Base-by-base conservation (phyloP, 441 rosid genomes). In the Corymbia citriodora region DNA sequence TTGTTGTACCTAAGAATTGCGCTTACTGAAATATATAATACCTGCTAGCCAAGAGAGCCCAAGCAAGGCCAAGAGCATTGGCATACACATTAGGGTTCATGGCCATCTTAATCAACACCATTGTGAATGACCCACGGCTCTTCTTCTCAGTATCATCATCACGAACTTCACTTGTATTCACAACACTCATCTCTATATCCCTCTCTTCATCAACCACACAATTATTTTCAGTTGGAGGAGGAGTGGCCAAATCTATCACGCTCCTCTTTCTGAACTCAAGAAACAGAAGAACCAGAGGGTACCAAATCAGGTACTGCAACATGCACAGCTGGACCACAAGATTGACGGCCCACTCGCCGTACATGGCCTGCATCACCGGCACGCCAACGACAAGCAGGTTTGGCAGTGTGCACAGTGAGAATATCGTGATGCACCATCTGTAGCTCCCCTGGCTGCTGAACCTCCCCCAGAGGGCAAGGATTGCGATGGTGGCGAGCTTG, bases 21-120 rank as follows among this genome's bases (percentile, higher is more conserved):
- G 9, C 55, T 36, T 48, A n/a, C 33, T 36, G 40, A 83, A 29
- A 14, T 55, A 16, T 52, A 3, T 19, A 70, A 27, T 55, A 87
- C 91, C 89, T 90, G 52, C 55, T 88, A 52, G 89, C 89, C 40
- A 31, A 36, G 11, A 90, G 31, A 21, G 89, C 91, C 91, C 91
- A 90, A 19, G 57, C n/a, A 5, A 87, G 72, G n/a, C 91, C 91
- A n/a, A 87, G 52, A 29, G 55, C 89, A 74, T 89, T 87, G 70
- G 91, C 82, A 79, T 70, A 72, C 54, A 90, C 86, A 19, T 87
- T 90, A 36, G 89, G 91, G 79, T 90, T 87, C 15, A 45, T 40
- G 15, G 86, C 89, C 54, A 90, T 55, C 53, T 90, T 90, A 15
- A 25, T 29, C 63, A 72, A 88, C 88, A 87, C 87, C 36, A n/a